These are phyloP conservation scores for Brasenia schreberi DNA, from an alignment of 164 flowering plant species.

Conservation along the genomic window DNA sequence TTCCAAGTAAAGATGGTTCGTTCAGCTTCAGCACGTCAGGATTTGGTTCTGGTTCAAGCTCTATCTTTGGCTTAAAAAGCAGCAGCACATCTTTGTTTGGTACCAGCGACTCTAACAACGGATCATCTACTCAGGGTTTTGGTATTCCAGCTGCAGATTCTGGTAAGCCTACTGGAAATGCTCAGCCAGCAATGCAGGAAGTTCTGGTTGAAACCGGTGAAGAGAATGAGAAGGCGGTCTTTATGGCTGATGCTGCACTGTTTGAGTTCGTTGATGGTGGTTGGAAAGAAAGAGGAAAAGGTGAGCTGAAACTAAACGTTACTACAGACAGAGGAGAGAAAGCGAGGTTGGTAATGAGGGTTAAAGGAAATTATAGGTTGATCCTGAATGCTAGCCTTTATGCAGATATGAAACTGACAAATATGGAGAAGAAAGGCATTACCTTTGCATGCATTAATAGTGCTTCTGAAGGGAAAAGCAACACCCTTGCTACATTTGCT, in stretches of 20 bases:
- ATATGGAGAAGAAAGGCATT: slow-evolving; percentile 82
- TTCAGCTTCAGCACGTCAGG: not conserved
- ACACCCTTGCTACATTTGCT: slow-evolving; percentile 50
- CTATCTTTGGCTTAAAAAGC: slow-evolving; percentile 31
- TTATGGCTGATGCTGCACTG: slow-evolving; percentile 66
- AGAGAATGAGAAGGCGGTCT: slow-evolving; percentile 71
- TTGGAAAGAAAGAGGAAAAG: slow-evolving; percentile 98
- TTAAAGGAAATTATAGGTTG: slow-evolving; percentile 66
- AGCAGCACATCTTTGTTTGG: slow-evolving; percentile 30
- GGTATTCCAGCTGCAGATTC: slow-evolving; percentile 26
- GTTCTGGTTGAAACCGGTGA: slow-evolving; percentile 88
- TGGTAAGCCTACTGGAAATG: slow-evolving; percentile 34
- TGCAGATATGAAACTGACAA: slow-evolving; percentile 84
- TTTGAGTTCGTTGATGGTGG: slow-evolving; percentile 69
- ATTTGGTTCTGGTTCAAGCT: slow-evolving; percentile 22
- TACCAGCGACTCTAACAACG: slow-evolving; percentile 45
- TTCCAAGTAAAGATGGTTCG: slow-evolving; percentile 39
- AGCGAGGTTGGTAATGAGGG: slow-evolving; percentile 77
- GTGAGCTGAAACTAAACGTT: slow-evolving; percentile 79
- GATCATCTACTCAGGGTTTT: slow-evolving; percentile 38
- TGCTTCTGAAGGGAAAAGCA: slow-evolving; percentile 43
- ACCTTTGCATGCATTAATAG: slow-evolving; percentile 84
- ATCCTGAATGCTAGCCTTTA: slow-evolving; percentile 75
- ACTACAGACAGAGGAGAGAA: slow-evolving; percentile 34
- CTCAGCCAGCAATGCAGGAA: slow-evolving; percentile 45